These are phyloP conservation scores for Polyplosphaeria fusca DNA, from an alignment of 495 filamentous ascomycete species.

Conservation along the genomic window DNA sequence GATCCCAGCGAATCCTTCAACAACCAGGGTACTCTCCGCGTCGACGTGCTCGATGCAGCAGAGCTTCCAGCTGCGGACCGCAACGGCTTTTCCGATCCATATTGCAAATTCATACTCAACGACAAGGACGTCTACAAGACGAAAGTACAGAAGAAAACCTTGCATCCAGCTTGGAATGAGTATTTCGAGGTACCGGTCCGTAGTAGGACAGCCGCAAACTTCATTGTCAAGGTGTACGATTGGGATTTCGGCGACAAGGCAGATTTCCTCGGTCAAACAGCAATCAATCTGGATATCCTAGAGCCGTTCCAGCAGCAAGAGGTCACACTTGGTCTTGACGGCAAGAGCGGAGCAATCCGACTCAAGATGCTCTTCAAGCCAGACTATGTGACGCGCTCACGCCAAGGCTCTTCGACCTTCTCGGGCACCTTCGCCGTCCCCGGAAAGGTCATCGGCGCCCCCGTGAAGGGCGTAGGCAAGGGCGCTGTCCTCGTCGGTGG, in stretches of 20 bases:
- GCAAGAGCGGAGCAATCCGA: conserved; percentile 80
- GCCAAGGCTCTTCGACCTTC: conserved; percentile 91
- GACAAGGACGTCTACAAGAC: conserved; percentile 88
- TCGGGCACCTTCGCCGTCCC: conserved; percentile 85
- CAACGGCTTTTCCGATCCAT: conserved; percentile 95
- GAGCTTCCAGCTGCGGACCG: conserved; percentile 89
- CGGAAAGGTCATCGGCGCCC: conserved; percentile 89
- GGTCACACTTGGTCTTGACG: conserved; percentile 71
- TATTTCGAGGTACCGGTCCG: conserved; percentile 80
- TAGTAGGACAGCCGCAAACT: conserved; percentile 79
- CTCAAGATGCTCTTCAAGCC: conserved; percentile 91
- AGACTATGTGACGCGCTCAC: conserved; percentile 80
- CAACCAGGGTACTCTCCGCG: conserved; percentile 90
- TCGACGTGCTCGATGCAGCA: conserved; percentile 83
- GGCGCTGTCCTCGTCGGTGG: conserved; percentile 59
- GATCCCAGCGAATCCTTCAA: conserved; percentile 96
- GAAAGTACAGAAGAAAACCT: conserved; percentile 91
- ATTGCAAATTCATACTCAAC: conserved; percentile 88
- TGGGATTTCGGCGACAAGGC: conserved; percentile 94
- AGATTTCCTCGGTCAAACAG: conserved; percentile 73
- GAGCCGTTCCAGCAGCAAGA: conserved; percentile 79
- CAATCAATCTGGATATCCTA: conserved; percentile 77
- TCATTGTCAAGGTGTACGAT: conserved; percentile 81
- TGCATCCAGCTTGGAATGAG: conserved; percentile 94
- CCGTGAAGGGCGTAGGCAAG: conserved; percentile 82